These are phyloP conservation scores for carrot (Daucus carota) DNA, from an alignment of 129 eudicot genomes.

Conservation along the genomic window DNA sequence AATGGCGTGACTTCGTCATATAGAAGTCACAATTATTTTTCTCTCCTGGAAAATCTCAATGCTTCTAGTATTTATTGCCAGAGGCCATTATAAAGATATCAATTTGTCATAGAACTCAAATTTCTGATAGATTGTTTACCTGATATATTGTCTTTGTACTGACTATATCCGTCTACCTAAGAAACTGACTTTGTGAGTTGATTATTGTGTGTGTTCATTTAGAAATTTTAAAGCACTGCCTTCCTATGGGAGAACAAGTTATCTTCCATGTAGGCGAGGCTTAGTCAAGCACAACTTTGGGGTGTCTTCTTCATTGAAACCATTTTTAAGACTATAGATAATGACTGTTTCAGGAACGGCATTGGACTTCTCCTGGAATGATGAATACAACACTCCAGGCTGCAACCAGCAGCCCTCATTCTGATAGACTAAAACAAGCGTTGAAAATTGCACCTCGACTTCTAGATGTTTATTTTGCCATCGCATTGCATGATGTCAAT, in stretches of 20 bases:
- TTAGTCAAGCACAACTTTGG: too few species aligned
- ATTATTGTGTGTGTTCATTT: background rate
- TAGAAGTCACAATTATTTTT: background rate
- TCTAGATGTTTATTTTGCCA: conserved; percentile 78
- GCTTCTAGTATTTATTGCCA: background rate
- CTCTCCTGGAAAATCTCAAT: background rate
- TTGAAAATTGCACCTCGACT: conserved; percentile 69
- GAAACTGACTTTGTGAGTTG: background rate
- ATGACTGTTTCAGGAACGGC: conserved; percentile 73
- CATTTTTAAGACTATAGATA: background rate
- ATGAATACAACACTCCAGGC: conserved; percentile 80
- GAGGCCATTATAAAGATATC: background rate
- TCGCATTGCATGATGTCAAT: conserved; percentile 67
- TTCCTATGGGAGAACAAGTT: too few species aligned
- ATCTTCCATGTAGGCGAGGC: too few species aligned
- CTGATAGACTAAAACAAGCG: conserved; percentile 77
- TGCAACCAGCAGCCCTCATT: conserved; percentile 40
- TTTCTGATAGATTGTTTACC: background rate
- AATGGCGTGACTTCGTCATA: background rate
- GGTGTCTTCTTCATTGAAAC: background rate
- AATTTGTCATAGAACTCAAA: background rate
- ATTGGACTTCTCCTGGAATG: conserved; percentile 87
- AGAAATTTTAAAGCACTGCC: background rate
- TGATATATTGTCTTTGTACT: background rate
- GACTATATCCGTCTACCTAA: background rate